Evolutionary conservation across 2,329 filamentous ascomycete species (phyloP).

Genomic region (Fusarium floridanum): DNA sequence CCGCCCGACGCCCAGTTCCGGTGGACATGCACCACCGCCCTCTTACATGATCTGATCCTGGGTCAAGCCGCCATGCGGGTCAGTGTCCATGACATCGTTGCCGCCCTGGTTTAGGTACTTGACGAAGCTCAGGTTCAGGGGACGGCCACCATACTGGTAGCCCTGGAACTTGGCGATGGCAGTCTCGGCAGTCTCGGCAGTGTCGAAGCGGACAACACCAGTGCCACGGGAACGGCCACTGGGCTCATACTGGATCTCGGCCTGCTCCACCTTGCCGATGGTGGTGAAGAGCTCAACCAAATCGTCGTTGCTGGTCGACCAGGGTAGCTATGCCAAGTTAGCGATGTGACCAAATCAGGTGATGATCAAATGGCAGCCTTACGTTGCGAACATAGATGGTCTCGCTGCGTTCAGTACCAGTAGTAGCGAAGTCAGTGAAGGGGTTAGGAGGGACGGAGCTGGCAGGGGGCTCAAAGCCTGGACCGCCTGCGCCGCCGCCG

Average conservation of each 20-base stretch:
- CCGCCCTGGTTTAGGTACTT: slow-evolving; percentile 84
- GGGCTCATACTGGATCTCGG: slow-evolving; percentile 99
- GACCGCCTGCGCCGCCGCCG: slow-evolving; percentile 58
- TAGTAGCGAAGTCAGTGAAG: slow-evolving; percentile 92
- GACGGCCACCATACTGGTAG: slow-evolving; percentile 96
- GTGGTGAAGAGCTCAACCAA: slow-evolving; percentile 96
- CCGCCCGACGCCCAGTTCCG: slow-evolving; percentile 14
- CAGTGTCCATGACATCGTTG: slow-evolving; percentile 84
- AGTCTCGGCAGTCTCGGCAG: slow-evolving; percentile 85
- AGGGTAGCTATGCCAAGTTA: slow-evolving; percentile 78
- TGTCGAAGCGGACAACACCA: slow-evolving; percentile 96
- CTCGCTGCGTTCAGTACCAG: slow-evolving; percentile 85
- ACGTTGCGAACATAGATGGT: slow-evolving; percentile 97
- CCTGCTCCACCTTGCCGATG: slow-evolving; percentile 97
- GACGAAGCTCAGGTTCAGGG: slow-evolving; percentile 92
- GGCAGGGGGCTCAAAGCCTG: slow-evolving; percentile 62
- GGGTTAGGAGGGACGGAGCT: slow-evolving; percentile 78
- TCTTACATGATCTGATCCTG: slow-evolving; percentile 97
- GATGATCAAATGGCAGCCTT: slow-evolving; percentile 57
- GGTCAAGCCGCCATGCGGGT: slow-evolving; percentile 81
- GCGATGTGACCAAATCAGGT: not conserved
- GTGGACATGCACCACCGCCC: slow-evolving; percentile 21
- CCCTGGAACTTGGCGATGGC: slow-evolving; percentile 97
- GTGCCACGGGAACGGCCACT: slow-evolving; percentile 95
- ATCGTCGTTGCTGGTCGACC: slow-evolving; percentile 99